phyloP scores from a whole-genome alignment of 768 basidiomycete genomes.

The Suillus brevipes region DNA sequence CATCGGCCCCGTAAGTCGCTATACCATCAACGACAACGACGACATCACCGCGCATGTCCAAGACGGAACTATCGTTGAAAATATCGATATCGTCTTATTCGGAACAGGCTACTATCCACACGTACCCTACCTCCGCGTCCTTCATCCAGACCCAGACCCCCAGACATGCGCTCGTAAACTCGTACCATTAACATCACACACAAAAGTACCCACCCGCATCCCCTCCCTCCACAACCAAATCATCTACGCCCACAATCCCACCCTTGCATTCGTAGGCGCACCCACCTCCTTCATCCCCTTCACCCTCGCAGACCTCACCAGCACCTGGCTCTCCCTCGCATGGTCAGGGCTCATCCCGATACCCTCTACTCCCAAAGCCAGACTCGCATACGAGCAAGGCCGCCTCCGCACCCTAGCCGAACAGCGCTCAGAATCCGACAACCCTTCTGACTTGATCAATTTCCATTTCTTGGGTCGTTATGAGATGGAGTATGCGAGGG shows the following conservation, averaged over 20 bases:
- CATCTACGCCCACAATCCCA: constrained; percentile 47
- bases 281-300: constrained; percentile 49
- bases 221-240: constrained; percentile 46
- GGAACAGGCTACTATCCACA: constrained; percentile 49
- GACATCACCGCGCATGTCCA: constrained; percentile 38
- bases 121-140: constrained; percentile 42
- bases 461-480: constrained; percentile 25
- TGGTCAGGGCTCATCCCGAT: constrained; percentile 37
- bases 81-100: constrained; percentile 44
- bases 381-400: constrained; percentile 39
- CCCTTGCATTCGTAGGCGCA: constrained; percentile 48
- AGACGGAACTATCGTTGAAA: constrained; percentile 39
- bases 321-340: constrained; percentile 48
- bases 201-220: constrained; percentile 37
- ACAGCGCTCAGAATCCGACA: constrained; percentile 21
- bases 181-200: constrained; percentile 29
- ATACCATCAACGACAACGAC: constrained; percentile 17
- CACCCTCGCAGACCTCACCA: constrained; percentile 47
- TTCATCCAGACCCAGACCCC: neutral
- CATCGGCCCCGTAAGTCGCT: constrained; percentile 42
- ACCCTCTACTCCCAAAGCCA: constrained; percentile 34
- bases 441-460: constrained; percentile 27
- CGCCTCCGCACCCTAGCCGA: constrained; percentile 31
- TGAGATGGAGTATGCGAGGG: constrained; percentile 26
- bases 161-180: constrained; percentile 10